phyloP scores from a whole-genome alignment of 352 stramenopile genomes.

The Stephanocyclus meneghinianus region DNA sequence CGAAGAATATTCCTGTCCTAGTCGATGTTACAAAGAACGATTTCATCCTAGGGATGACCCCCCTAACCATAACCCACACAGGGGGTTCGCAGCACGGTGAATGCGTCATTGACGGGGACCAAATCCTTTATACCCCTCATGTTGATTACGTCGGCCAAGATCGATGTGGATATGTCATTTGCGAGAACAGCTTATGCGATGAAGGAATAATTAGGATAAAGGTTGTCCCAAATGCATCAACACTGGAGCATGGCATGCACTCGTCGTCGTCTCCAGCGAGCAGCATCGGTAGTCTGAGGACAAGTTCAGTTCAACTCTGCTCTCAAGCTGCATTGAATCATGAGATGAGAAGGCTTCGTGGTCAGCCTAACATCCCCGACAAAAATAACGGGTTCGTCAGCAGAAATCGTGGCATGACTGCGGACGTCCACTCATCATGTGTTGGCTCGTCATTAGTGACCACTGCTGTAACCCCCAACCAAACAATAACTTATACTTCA shows the following conservation, averaged over 20 bases:
- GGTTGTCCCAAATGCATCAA: conserved; percentile 1
- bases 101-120: conserved; percentile 17
- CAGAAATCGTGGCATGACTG: conserved; percentile 1
- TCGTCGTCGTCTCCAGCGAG: not conserved
- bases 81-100: conserved; percentile 20
- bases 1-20: conserved; percentile 18
- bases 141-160: conserved; percentile 25
- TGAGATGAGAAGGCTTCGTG: conserved; percentile 2
- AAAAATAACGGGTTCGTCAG: not conserved
- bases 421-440: conserved; percentile 1
- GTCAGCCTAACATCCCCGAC: not conserved
- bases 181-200: conserved; percentile 22
- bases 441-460: conserved; percentile 27
- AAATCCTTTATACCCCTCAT: conserved; percentile 28
- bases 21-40: conserved; percentile 38
- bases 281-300: not conserved
- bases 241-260: not conserved
- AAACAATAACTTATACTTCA: conserved; percentile 32
- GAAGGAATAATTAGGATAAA: conserved; percentile 41
- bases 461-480: conserved; percentile 1
- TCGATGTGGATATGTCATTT: conserved; percentile 33
- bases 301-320: conserved; percentile 14
- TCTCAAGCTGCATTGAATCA: conserved; percentile 6
- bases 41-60: conserved; percentile 10
- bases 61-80: conserved; percentile 15